phyloP scores from a whole-genome alignment of 768 basidiomycete genomes.

The Termitomyces heimii region DNA sequence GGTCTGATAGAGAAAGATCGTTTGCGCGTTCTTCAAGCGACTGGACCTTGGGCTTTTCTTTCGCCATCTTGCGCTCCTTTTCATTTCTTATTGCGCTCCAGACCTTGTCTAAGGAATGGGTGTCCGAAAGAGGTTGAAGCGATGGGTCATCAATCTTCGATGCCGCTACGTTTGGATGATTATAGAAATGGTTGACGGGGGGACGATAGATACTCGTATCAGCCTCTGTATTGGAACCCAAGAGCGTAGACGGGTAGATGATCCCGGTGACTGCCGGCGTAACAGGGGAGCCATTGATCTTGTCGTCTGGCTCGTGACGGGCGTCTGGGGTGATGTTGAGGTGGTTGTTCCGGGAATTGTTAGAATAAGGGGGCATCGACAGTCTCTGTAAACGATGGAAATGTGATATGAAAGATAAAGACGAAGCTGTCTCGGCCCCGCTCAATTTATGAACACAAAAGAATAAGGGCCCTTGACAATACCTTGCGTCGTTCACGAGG shows the following conservation, averaged over 20 bases:
- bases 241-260: constrained; percentile 33
- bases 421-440: constrained; percentile 2
- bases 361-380: constrained; percentile 17
- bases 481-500: constrained; percentile 39
- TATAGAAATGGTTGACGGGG: constrained; percentile 22
- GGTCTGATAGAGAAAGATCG: constrained; percentile 27
- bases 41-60: constrained; percentile 63
- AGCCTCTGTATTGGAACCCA: constrained; percentile 31
- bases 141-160: constrained; percentile 35
- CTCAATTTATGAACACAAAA: constrained; percentile 7
- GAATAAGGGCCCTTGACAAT: constrained; percentile 11
- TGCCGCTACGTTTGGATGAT: constrained; percentile 32
- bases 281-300: constrained; percentile 27
- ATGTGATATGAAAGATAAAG: constrained; percentile 6
- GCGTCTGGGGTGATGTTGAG: constrained; percentile 11
- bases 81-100: constrained; percentile 61
- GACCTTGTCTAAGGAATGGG: constrained; percentile 46
- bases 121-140: constrained; percentile 32
- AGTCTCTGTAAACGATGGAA: constrained; percentile 6
- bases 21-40: constrained; percentile 48
- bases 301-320: constrained; percentile 14
- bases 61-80: constrained; percentile 63
- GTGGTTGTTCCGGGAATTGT: constrained; percentile 22
- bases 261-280: constrained; percentile 46
- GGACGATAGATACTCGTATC: constrained; percentile 23